A percentile compares a stretch with the other conserved stretches of the same genome.
Evolutionary conservation across 768 basidiomycete genomes (phyloP).

Genomic region (Termitomyces heimii): DNA sequence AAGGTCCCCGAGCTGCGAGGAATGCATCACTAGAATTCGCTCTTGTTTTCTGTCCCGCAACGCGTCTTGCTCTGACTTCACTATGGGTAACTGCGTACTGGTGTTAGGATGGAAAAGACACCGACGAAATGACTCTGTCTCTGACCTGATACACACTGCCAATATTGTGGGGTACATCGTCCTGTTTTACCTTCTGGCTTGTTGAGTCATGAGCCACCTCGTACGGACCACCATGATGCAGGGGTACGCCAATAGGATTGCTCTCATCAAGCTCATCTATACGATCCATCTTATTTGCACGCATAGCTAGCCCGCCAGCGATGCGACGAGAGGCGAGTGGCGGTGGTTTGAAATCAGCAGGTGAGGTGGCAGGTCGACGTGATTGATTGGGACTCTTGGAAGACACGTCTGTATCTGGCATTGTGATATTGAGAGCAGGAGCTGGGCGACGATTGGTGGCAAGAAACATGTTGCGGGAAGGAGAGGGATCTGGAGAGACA

Average conservation of each 20-base stretch:
- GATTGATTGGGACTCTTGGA: constrained; percentile 15
- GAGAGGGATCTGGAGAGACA: constrained; percentile 4
- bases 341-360: constrained; percentile 16
- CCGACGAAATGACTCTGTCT: not conserved
- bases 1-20: not conserved
- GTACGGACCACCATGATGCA: constrained; percentile 75
- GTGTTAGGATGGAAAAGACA: constrained; percentile 1
- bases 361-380: constrained; percentile 18
- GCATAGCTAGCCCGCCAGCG: constrained; percentile 12
- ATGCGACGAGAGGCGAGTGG: constrained; percentile 10
- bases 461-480: constrained; percentile 2
- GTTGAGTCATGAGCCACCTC: constrained; percentile 45
- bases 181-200: constrained; percentile 15
- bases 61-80: not conserved
- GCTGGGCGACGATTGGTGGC: constrained; percentile 10
- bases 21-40: constrained; percentile 5
- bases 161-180: constrained; percentile 18
- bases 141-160: constrained; percentile 16
- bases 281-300: constrained; percentile 44
- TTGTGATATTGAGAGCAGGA: constrained; percentile 11
- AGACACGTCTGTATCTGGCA: constrained; percentile 10
- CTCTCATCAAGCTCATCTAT: constrained; percentile 79
- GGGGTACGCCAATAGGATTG: constrained; percentile 54
- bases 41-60: constrained; percentile 1
- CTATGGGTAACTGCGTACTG: not conserved